Base-by-base conservation (phyloP, 2,329 filamentous ascomycete genomes). In the Aphanoascus verrucosus region DNA sequence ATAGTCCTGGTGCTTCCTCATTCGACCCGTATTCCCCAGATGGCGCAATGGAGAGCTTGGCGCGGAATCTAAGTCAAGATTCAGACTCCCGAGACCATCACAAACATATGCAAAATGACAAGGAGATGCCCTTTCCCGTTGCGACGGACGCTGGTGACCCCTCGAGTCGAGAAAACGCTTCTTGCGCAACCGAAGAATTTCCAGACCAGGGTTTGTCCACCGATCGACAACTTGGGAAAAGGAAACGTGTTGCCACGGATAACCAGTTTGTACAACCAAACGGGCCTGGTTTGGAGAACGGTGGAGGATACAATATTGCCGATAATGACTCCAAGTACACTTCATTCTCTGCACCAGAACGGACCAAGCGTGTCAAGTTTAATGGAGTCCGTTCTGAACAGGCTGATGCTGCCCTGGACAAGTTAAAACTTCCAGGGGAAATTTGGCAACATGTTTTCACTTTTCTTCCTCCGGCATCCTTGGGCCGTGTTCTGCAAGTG, bases 361-460 rank as follows among this genome's bases (percentile, higher is more conserved):
- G 52, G 34, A 55, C 49, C 42, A 61, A 61, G 43, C 59, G 59
- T 53, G 41, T 56, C 43, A 61, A 58, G 48, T 55, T 56, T 15
- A 54, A 45, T 52, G 54, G 42, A 31, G 23, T 32, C 23, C 56
- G 42, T 42, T 43, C 34, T 17, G 37, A 34, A 11, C 17, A 34
- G 8, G 19, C 11, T 20, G 34, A 32, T 15, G 52, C 55, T 44
- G 38, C 57, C 20, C 46, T 52, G 40, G 55, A 61, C 44, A 60
- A 52, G 43, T 63, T 67, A 56, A 60, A 68, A 58, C 72, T 83
- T 54, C 78, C 82, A 63, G 72, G 75, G 60, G 79, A 83, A 68
- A 71, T 86, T 62, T 87, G 84, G 83, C 83, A 87, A 63, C 76
- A 78, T 63, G 74, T 87, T 62, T 86, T 88, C 67, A 77, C 76